Evolutionary conservation across 1,139 yeast genomes (phyloP).

Genomic region (Yamadazyma diospyri): DNA sequence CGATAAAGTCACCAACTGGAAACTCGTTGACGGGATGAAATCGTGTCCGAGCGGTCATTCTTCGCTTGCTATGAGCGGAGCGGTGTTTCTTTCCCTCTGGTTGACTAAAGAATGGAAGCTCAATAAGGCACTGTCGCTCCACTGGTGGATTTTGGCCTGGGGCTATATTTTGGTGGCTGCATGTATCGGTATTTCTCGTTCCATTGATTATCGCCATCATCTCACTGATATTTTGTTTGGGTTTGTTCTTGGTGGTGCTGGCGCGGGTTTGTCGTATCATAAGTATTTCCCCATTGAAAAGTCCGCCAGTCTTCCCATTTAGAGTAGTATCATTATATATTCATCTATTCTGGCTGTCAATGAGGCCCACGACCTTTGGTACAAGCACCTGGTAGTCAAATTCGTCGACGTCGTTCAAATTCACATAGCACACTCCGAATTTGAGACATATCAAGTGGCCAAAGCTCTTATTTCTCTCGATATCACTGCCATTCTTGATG

Average conservation of each 20-base stretch:
- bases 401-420: conserved; percentile 11
- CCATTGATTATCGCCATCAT: conserved; percentile 46
- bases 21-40: conserved; percentile 43
- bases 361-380: conserved; percentile 8
- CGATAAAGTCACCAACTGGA: conserved; percentile 16
- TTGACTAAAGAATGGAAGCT: conserved; percentile 31
- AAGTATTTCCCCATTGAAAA: conserved; percentile 13
- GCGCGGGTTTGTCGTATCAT: conserved; percentile 25
- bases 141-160: conserved; percentile 15
- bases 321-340: neutral
- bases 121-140: conserved; percentile 10
- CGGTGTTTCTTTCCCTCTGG: conserved; percentile 40
- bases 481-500: conserved; percentile 12
- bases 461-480: conserved; percentile 14
- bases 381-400: conserved; percentile 13
- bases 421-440: conserved; percentile 14
- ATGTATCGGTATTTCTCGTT: conserved; percentile 37
- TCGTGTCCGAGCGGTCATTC: conserved; percentile 49
- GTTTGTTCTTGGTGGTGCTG: conserved; percentile 25
- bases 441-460: conserved; percentile 13
- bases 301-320: conserved; percentile 5
- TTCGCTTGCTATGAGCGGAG: conserved; percentile 40
- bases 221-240: conserved; percentile 41
- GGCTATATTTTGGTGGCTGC: conserved; percentile 30
- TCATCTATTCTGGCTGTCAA: too few species aligned